Base-by-base conservation (phyloP, 345 rosid genomes). In the Citrus glauca region DNA sequence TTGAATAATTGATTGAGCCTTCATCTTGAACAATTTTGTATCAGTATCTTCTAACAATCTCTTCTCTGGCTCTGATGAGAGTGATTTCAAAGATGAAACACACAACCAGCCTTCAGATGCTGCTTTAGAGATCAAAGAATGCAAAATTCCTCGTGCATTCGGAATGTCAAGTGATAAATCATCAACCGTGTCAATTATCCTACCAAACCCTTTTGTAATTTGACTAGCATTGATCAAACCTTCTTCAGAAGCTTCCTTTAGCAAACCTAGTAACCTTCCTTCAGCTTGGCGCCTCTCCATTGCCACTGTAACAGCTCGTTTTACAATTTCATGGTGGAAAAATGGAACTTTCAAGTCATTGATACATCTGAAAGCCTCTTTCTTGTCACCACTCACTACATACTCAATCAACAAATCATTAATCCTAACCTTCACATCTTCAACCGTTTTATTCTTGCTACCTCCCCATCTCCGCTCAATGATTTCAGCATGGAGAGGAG, bases 81-180 rank as follows among this genome's bases (percentile, higher is more conserved):
- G 82, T 17, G 92, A 79, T 74, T 87, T 92, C 82, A 94, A 78
- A 70, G 94, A 88, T 56, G 98, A 94, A 75, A 89, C 98, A 72
- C 92, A 83, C 75, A 92, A 57, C 98, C 98, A 94, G 14, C 97
- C 98, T 77, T 94, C 95, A 57, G 97, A 92, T 53, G 97, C 89
- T 1, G 93, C 95, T 77, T 89, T 90, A 2, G 98, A 88, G 74
- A 94, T 90, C 87, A 94, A 78, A 70, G 89, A 90, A 75, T 87
- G 88, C 71, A 92, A 78, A 53, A 77, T 84, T 68, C 61, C 38
- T 20, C 85, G 73, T 42, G 98, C 98, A 28, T 92, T 87, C 30
- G 91, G 97, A 72, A 94, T 88, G 86, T 92, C 97, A 59, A 94
- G 94, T 9, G 97, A 88, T 65, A 94, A 79, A 82, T 94, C 98